Evolutionary conservation across 2,329 filamentous ascomycete genomes (phyloP).

Genomic region (Seiridium cupressi): DNA sequence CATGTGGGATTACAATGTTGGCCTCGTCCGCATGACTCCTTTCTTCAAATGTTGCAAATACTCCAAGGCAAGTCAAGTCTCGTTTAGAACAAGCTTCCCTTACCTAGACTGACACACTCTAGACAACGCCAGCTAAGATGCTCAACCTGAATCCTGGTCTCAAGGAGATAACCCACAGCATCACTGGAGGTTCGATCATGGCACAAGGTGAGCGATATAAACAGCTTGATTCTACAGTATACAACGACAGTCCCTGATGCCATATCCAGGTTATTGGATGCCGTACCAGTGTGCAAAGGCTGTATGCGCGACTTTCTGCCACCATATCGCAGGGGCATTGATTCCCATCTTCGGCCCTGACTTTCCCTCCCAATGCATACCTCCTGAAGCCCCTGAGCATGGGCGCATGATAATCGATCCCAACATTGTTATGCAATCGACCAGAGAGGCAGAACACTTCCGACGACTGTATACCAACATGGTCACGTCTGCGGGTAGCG

Average conservation of each 20-base stretch:
- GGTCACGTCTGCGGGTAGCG: conserved; percentile 14
- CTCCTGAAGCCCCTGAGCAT: conserved; percentile 61
- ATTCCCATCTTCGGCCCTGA: conserved; percentile 86
- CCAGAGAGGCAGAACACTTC: conserved; percentile 44
- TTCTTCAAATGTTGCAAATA: conserved; percentile 92
- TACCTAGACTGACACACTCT: conserved; percentile 3
- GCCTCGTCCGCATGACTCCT: conserved; percentile 88
- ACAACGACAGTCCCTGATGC: not conserved
- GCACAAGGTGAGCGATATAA: conserved; percentile 68
- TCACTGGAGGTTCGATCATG: conserved; percentile 86
- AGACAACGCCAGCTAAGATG: conserved; percentile 90
- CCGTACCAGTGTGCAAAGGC: conserved; percentile 83
- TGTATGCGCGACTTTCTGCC: conserved; percentile 87
- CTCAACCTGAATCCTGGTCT: conserved; percentile 76
- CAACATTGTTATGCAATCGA: conserved; percentile 51
- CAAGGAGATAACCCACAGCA: conserved; percentile 86
- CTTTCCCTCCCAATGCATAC: conserved; percentile 73
- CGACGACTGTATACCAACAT: conserved; percentile 32
- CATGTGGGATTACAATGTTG: conserved; percentile 97
- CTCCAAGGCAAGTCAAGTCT: conserved; percentile 66
- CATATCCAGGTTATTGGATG: conserved; percentile 84
- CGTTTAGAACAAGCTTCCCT: conserved; percentile 3
- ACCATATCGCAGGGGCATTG: conserved; percentile 76
- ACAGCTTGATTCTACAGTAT: not conserved
- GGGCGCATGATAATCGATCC: conserved; percentile 65